Base-by-base conservation (phyloP, 2,329 filamentous ascomycete species). In the Pestalotiopsis fici region DNA sequence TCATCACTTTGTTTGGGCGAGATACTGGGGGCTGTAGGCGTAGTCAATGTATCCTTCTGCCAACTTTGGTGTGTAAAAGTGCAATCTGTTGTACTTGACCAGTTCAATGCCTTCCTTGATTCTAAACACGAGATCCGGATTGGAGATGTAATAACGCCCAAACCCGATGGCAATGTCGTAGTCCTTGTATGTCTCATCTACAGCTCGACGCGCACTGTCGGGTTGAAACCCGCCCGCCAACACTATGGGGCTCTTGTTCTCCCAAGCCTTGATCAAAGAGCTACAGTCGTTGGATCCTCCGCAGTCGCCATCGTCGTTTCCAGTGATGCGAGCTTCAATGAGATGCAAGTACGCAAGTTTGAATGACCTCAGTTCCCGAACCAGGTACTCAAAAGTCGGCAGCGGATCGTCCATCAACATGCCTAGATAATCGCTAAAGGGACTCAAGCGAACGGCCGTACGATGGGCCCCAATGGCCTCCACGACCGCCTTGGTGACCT, bases 401-500 rank as follows among this genome's bases (percentile, higher is more conserved):
- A 87, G 73, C 0, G 90, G 89, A 59, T 93, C 83, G 0, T 77
- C 70, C 87, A 91, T 91, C 37, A 78, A 78, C 87, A 90, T 87
- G 54, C 82, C 82, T 69, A 90, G 86, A 78, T 86, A 90, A 3
- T 79, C 77, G 62, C 82, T 83, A 75, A 84, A 89, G 0, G 87
- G 87, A 5, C 79, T 83, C 15, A 90, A 73, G 4, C 88, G 81
- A 62, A 89, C 85, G 23, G 80, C 83, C 18, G 80, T 79, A 66
- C 78, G 78, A 12, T 87, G 79, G 0, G 82, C 78, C 3, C 86
- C 87, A n/a, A 89, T 76, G 6, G 87, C 87, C 0, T 78, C 78
- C 2, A 80, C 78, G 15, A 90, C 83, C 1, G 86, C 86, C 64
- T 85, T 81, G 1, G 83, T 78, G 15, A 87, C 83, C 70, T 89